A percentile compares a stretch with the other conserved stretches of the same genome.
Conservation (phyloP, 2,329 filamentous ascomycete species). For the Ophiostoma australiae region DNA sequence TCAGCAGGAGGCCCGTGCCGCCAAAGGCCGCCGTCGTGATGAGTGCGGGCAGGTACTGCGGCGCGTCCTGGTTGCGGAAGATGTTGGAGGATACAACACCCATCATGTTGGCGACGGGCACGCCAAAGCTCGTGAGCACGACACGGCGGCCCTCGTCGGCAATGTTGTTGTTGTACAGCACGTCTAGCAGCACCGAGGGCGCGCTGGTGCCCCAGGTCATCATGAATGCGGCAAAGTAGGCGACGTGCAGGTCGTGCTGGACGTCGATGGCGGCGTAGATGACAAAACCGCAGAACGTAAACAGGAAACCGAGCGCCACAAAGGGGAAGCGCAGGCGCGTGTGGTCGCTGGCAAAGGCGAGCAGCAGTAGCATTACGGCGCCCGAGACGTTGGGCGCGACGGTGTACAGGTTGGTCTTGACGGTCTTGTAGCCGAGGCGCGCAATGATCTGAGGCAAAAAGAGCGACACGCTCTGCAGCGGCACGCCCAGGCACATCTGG, state of each 20-base stretch:
- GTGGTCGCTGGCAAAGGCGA: constrained; percentile 67
- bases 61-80: constrained; percentile 58
- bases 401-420: constrained; percentile 72
- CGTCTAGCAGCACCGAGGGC: constrained; percentile 62
- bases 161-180: constrained; percentile 74
- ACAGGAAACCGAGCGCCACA: constrained; percentile 65
- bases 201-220: constrained; percentile 77
- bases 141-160: constrained; percentile 70
- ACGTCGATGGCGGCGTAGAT: constrained; percentile 66
- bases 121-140: constrained; percentile 64
- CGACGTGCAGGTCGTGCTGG: constrained; percentile 54
- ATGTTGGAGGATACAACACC: constrained; percentile 65
- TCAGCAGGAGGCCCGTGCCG: constrained; percentile 52
- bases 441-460: constrained; percentile 29
- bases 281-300: constrained; percentile 73
- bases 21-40: constrained; percentile 62
- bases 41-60: constrained; percentile 62
- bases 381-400: constrained; percentile 75
- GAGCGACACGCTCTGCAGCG: constrained; percentile 47
- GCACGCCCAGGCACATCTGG: constrained; percentile 56
- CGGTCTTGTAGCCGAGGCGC: constrained; percentile 32
- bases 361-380: constrained; percentile 64
- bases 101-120: constrained; percentile 73
- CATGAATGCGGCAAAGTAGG: constrained; percentile 74
- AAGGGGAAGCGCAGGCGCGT: constrained; percentile 66